Conservation (phyloP, 257 asterid species). For the Lithospermum erythrorhizon region DNA sequence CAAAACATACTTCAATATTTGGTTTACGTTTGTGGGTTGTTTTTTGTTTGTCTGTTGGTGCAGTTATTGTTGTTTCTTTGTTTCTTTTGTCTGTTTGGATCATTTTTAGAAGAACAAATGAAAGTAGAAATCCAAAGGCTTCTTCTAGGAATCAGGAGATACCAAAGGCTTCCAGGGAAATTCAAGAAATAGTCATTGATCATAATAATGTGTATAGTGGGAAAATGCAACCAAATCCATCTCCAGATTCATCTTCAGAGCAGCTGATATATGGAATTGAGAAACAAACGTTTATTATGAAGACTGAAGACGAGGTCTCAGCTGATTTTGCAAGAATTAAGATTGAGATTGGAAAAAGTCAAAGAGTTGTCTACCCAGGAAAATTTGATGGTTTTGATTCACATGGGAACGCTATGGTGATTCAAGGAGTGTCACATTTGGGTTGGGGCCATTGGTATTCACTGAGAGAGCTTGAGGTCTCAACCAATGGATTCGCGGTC, state of each 20-base stretch:
- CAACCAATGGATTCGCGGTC: constrained; percentile 18
- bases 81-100: constrained; percentile 16
- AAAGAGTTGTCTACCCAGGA: constrained; percentile 4
- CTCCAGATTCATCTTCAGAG: not conserved
- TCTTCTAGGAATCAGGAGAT: constrained; percentile 5
- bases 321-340: constrained; percentile 9
- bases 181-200: constrained; percentile 16
- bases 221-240: not conserved
- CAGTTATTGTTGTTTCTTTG: constrained; percentile 11
- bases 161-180: not conserved
- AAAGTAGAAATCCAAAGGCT: not conserved
- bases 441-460: constrained; percentile 33
- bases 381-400: constrained; percentile 6
- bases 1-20: constrained; percentile 12
- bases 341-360: constrained; percentile 12
- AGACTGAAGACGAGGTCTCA: constrained; percentile 5
- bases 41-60: constrained; percentile 14
- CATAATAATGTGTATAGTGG: not conserved
- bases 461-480: constrained; percentile 23
- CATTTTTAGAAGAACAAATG: constrained; percentile 8
- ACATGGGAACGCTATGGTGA: constrained; percentile 4
- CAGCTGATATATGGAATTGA: not conserved
- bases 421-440: constrained; percentile 24
- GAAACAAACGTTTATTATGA: not conserved
- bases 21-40: constrained; percentile 22